Percentiles rank a stretch among this genome's conserved stretches.
These are phyloP conservation scores for Aspergillus quadricinctus DNA, from an alignment of 2,329 filamentous ascomycete genomes.

Conservation along the genomic window DNA sequence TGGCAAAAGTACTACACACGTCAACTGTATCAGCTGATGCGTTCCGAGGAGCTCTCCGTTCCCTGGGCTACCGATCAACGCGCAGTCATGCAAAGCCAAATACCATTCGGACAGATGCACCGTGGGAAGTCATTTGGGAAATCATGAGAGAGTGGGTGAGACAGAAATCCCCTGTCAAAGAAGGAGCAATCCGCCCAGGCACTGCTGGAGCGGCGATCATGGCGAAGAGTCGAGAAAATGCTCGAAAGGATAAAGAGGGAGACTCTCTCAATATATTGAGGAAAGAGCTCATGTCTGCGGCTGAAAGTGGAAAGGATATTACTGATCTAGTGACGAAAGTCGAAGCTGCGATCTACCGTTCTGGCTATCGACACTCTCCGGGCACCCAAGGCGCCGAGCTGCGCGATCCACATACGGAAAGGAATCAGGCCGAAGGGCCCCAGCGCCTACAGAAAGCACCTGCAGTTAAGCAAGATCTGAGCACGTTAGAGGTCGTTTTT, in stretches of 20 bases:
- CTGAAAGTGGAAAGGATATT: slow-evolving; percentile 31
- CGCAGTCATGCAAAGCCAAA: slow-evolving; percentile 86
- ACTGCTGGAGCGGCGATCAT: slow-evolving; percentile 70
- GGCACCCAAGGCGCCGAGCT: background rate
- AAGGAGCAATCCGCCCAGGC: slow-evolving; percentile 63
- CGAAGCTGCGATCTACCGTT: slow-evolving; percentile 42
- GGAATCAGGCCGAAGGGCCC: background rate
- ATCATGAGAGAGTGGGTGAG: slow-evolving; percentile 88
- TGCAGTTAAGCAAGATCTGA: slow-evolving; percentile 23
- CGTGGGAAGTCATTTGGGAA: slow-evolving; percentile 87
- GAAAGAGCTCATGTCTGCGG: slow-evolving; percentile 32
- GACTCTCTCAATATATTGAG: slow-evolving; percentile 31
- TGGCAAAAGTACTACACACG: slow-evolving; percentile 75
- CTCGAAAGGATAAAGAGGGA: slow-evolving; percentile 26
- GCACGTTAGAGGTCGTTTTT: slow-evolving; percentile 64
- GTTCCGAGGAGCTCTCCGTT: slow-evolving; percentile 73
- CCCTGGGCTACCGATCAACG: slow-evolving; percentile 76
- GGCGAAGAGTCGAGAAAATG: slow-evolving; percentile 37
- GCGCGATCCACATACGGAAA: background rate
- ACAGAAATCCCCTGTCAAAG: slow-evolving; percentile 74
- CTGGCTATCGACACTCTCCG: slow-evolving; percentile 21
- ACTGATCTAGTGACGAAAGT: slow-evolving; percentile 40
- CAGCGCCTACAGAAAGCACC: background rate
- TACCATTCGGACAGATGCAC: slow-evolving; percentile 89
- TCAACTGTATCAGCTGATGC: slow-evolving; percentile 73